Evolutionary conservation across 768 basidiomycete genomes (phyloP).

Genomic region (Amylocystis lapponica): DNA sequence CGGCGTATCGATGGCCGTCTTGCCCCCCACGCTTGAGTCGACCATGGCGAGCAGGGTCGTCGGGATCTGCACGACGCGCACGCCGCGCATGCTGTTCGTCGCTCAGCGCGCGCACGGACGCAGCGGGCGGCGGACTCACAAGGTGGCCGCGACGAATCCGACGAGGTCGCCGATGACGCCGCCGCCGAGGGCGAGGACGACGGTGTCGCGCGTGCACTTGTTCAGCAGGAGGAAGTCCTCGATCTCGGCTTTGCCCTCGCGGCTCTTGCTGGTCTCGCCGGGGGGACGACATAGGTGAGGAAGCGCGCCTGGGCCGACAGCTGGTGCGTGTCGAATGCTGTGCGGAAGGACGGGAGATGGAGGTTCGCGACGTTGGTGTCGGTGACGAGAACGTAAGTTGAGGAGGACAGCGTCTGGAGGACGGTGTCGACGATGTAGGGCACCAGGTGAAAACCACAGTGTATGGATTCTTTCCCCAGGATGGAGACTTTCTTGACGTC

Average conservation of each 20-base stretch:
- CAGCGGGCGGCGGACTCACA: constrained; percentile 48
- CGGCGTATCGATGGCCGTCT: constrained; percentile 98
- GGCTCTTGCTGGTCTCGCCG: constrained; percentile 89
- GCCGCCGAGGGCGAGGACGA: constrained; percentile 90
- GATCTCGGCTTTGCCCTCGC: constrained; percentile 87
- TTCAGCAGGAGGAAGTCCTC: constrained; percentile 90
- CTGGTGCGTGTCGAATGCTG: constrained; percentile 47
- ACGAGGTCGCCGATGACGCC: constrained; percentile 97
- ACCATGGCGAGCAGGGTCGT: constrained; percentile 98
- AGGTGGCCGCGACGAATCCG: constrained; percentile 95
- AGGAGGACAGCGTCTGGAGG: constrained; percentile 62
- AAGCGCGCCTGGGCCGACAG: constrained; percentile 49
- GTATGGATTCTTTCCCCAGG: constrained; percentile 80
- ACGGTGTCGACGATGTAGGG: constrained; percentile 80
- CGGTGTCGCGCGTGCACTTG: constrained; percentile 88
- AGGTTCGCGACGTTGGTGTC: constrained; percentile 85
- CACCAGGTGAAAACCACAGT: constrained; percentile 90
- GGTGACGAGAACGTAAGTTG: constrained; percentile 88
- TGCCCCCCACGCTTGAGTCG: constrained; percentile 95
- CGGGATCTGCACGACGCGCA: constrained; percentile 93
- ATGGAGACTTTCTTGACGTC: constrained; percentile 80
- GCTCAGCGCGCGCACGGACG: constrained; percentile 5
- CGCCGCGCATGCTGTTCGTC: constrained; percentile 85
- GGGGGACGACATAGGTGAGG: constrained; percentile 71
- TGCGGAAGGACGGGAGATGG: constrained; percentile 64